Base-by-base conservation (phyloP, 768 basidiomycete species). In the Erythrobasidium yunnanense region DNA sequence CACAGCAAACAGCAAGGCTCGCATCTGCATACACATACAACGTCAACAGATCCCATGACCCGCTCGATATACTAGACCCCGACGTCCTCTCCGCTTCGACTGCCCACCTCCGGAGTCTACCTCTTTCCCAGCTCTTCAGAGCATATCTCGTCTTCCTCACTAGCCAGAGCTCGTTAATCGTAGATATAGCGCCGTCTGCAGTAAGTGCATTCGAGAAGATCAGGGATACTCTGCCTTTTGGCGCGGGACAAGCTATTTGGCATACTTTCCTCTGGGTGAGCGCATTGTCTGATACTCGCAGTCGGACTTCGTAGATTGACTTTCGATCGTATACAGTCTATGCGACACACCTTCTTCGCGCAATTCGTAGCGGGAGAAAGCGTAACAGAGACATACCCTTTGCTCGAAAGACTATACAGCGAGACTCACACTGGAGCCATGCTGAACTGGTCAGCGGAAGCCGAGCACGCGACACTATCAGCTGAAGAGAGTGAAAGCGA, bases 391-490 rank as follows among this genome's bases (percentile, higher is more conserved):
- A 62, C 53, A 2, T 58, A 35, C 25, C 65, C 65, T 15, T 29
- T 55, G 11, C 33, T 66, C 23, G 65, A 49, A 38, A 34, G 46
- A n/a, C 65, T 66, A 17, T 35, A 54, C 29, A 20, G 17, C 22
- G 29, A 27, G 38, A 29, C 22, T 3, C 33, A 30, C 27, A 67
- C 69, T 27, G 38, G 38, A n/a, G 70, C 69, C 34, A 66, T 71
- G 65, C 66, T 73, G 53, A 71, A 71, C 56, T 73, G 69, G 70
- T 69, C 67, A 15, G 72, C 70, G 1, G 72, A 73, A 53, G 70
- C 71, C 0, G 47, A 63, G 18, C 60, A 63, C 42, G 58, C 51
- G 63, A 66, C 15, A 20, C 57, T 17, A 29, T 30, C 15, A 60
- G 54, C 32, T n/a, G 47, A 3, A 29, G 33, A 27, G 52, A 4